Base-by-base conservation (phyloP, 1,139 yeast genomes). In the Yamadazyma atmosphaerica region DNA sequence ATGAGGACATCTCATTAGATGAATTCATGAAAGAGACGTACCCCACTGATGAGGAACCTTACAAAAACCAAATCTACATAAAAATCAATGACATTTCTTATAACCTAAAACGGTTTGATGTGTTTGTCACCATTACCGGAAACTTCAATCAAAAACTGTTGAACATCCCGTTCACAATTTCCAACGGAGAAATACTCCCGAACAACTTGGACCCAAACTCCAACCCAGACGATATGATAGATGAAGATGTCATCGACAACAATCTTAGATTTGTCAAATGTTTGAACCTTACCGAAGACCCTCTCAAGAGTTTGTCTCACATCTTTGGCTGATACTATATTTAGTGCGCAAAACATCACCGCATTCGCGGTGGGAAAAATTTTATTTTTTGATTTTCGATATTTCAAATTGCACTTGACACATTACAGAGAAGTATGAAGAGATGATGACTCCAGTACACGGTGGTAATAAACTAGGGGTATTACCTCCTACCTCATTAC, bases 261-360 rank as follows among this genome's bases (percentile, higher is more conserved):
- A 39, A 28, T 16, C 31, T 28, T 40, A 51, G 46, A 34, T 61
- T 68, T 36, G 45, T 60, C 2, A 49, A 51, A 35, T 58, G 55
- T 2, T 54, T 71, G 27, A 57, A 61, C 19, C 23, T 61, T 4
- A 59, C 70, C 2, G 75, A 70, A 46, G 68, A 68, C 45, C 38
- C 69, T 2, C 39, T 52, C 13, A 44, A 50, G 36, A 48, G 60
- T 17, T 44, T 58, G 28, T 39, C 45, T 22, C 42, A 39, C 41
- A 43, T 21, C 15, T 28, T 28, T 28, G 10, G 8, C 9, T 19
- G 9, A n/a, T n/a, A n/a, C n/a, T n/a, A n/a, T n/a, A n/a, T n/a
- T n/a, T n/a, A n/a, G n/a, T n/a, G n/a, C n/a, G n/a, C n/a, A n/a
- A n/a, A n/a, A n/a, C n/a, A 19, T 9, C 22, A 19, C 22, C 22